These are phyloP conservation scores for Grifola frondosa DNA, from an alignment of 1,284 basidiomycete genomes.

Conservation along the genomic window DNA sequence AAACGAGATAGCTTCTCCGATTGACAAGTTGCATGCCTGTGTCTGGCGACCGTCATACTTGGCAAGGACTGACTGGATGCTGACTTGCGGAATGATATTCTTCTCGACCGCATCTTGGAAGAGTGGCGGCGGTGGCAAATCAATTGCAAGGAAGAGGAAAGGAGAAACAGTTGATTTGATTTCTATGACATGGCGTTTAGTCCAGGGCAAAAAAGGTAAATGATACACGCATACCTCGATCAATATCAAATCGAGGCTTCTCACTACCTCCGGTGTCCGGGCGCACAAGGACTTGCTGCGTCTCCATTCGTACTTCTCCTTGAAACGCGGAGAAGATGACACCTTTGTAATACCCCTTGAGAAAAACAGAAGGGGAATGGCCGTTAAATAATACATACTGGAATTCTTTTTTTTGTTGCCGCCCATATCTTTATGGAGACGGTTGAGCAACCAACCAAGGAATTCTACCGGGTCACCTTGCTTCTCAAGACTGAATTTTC, in stretches of 20 bases:
- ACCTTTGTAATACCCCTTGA: constrained; percentile 44
- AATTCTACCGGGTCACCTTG: constrained; percentile 98
- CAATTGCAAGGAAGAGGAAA: constrained; percentile 93
- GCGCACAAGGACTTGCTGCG: constrained; percentile 88
- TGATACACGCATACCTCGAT: constrained; percentile 63
- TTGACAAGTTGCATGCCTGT: constrained; percentile 53
- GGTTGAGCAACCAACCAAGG: constrained; percentile 93
- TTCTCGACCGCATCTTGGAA: constrained; percentile 96
- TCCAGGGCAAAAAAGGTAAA: constrained; percentile 1
- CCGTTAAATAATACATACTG: constrained; percentile 49
- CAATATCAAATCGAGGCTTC: constrained; percentile 88
- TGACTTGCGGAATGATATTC: constrained; percentile 98
- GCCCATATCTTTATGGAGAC: constrained; percentile 88
- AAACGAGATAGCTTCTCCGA: constrained; percentile 22
- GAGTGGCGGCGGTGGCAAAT: constrained; percentile 93
- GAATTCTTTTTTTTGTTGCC: constrained; percentile 86
- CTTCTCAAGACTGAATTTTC: constrained; percentile 89
- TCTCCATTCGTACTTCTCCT: constrained; percentile 90
- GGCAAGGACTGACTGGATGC: constrained; percentile 85
- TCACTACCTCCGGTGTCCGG: constrained; percentile 69
- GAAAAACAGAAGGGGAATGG: constrained; percentile 3
- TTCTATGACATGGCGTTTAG: constrained; percentile 47
- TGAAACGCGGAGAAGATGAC: constrained; percentile 94
- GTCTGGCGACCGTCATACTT: constrained; percentile 95
- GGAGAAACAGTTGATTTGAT: constrained; percentile 86